Evolutionary conservation across 164 flowering plant species (phyloP).

Genomic region (Piper betle): DNA sequence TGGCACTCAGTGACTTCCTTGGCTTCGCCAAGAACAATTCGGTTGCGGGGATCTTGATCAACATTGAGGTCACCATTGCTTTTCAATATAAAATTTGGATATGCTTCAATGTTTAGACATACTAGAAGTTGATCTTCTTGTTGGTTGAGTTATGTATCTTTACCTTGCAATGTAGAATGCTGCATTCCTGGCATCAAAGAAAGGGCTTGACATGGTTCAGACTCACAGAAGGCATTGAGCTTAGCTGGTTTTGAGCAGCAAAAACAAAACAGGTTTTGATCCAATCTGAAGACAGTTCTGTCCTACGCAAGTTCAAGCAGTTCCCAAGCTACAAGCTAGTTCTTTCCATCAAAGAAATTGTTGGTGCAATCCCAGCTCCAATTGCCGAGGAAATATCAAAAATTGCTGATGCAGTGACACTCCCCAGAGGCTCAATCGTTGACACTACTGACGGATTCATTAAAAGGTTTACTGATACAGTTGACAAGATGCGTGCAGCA

Average conservation of each 20-base stretch:
- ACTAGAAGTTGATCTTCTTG: neutral
- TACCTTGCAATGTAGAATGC: conserved; percentile 46
- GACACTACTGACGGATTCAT: conserved; percentile 14
- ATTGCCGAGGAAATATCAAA: conserved; percentile 55
- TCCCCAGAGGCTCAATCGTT: conserved; percentile 32
- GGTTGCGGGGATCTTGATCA: conserved; percentile 8
- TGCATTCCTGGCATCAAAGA: conserved; percentile 70
- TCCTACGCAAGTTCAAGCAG: conserved; percentile 42
- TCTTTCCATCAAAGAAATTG: conserved; percentile 20
- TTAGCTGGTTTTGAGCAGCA: conserved; percentile 66
- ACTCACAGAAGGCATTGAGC: conserved; percentile 34
- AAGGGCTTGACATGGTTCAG: conserved; percentile 47
- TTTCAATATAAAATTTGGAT: neutral
- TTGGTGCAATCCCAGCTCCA: conserved; percentile 34
- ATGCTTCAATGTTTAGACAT: neutral
- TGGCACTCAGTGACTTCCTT: conserved; percentile 11
- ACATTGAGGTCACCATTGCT: conserved; percentile 7
- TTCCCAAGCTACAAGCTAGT: conserved; percentile 41
- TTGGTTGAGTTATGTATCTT: neutral
- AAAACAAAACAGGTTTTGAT: conserved; percentile 54
- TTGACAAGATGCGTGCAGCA: conserved; percentile 40
- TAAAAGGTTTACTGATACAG: conserved; percentile 24
- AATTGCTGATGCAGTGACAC: conserved; percentile 48
- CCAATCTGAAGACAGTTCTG: conserved; percentile 74
- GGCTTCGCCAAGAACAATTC: conserved; percentile 9